A percentile compares a stretch with the other conserved stretches of the same genome.
Evolutionary conservation across 164 flowering plant genomes (phyloP).

Genomic region (Cinnamomum chago): DNA sequence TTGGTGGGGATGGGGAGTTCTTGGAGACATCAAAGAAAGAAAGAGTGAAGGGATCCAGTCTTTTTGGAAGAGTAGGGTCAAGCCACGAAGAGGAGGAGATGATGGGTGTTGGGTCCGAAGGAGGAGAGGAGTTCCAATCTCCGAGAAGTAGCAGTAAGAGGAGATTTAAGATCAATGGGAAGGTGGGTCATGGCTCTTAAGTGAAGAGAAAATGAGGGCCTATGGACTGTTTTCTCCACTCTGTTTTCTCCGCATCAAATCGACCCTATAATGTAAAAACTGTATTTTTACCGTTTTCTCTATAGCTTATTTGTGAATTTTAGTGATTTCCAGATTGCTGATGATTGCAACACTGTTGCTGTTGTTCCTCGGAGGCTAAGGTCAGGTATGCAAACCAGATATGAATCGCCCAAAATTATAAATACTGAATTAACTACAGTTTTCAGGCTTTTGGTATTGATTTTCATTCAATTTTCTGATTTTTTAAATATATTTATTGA

Average conservation of each 20-base stretch:
- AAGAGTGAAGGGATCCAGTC: too few species aligned
- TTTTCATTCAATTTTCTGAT: neutral
- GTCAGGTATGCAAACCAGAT: slow-evolving; percentile 39
- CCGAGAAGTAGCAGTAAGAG: slow-evolving; percentile 16
- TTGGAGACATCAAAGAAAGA: slow-evolving; percentile 32
- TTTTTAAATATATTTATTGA: neutral
- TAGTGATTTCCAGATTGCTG: slow-evolving; percentile 33
- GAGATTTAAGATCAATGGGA: slow-evolving; percentile 41
- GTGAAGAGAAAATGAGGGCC: too few species aligned
- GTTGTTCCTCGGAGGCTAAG: slow-evolving; percentile 73
- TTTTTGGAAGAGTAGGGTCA: too few species aligned
- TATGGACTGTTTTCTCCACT: too few species aligned
- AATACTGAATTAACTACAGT: too few species aligned
- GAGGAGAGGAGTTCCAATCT: slow-evolving; percentile 27
- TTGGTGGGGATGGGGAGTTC: slow-evolving; percentile 15
- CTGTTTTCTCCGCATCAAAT: too few species aligned
- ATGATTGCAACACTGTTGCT: slow-evolving; percentile 40
- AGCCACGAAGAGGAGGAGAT: slow-evolving; percentile 14
- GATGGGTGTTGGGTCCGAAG: slow-evolving; percentile 36
- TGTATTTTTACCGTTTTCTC: neutral
- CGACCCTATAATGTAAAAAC: neutral
- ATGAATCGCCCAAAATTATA: too few species aligned
- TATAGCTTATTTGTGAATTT: slow-evolving; percentile 2
- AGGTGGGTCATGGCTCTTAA: slow-evolving; percentile 25
- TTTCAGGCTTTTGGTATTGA: too few species aligned